These are phyloP conservation scores for Apiospora sp. DNA, from an alignment of 2,329 filamentous ascomycete species.

Conservation along the genomic window DNA sequence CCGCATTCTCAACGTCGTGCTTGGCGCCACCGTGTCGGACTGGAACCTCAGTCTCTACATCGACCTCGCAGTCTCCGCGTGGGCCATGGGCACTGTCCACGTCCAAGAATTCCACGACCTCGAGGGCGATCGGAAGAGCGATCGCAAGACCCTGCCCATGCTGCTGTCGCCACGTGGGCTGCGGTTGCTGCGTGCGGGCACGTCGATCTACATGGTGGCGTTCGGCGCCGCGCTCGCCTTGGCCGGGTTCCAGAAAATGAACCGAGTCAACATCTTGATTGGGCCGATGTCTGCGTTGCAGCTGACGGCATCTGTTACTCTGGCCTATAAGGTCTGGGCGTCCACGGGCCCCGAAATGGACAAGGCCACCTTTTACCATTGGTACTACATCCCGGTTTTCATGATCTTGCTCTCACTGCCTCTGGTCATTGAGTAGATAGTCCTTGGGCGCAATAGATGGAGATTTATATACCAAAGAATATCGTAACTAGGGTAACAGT, in stretches of 20 bases:
- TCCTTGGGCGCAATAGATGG: no score
- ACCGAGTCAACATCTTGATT: background rate
- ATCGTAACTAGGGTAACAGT: no score
- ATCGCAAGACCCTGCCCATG: background rate
- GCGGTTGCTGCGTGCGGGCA: background rate
- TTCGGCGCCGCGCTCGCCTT: background rate
- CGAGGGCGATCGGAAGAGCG: constrained; percentile 4
- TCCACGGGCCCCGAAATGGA: background rate
- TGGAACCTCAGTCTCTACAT: background rate
- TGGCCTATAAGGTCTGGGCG: background rate
- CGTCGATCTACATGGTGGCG: background rate
- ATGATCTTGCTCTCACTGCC: background rate
- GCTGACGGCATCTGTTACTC: background rate
- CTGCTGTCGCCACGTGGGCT: background rate
- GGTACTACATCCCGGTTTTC: background rate
- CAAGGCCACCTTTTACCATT: background rate
- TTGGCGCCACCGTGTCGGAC: background rate
- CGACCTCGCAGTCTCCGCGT: background rate
- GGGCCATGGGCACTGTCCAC: background rate
- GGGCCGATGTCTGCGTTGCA: background rate
- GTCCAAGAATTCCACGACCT: constrained; percentile 7
- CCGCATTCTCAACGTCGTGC: background rate
- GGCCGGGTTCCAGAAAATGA: background rate
- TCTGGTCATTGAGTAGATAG: background rate
- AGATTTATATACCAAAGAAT: no score